Percentiles rank a stretch among this genome's conserved stretches.
phyloP scores from a whole-genome alignment of 2,329 filamentous ascomycete genomes.

The Capronia coronata region DNA sequence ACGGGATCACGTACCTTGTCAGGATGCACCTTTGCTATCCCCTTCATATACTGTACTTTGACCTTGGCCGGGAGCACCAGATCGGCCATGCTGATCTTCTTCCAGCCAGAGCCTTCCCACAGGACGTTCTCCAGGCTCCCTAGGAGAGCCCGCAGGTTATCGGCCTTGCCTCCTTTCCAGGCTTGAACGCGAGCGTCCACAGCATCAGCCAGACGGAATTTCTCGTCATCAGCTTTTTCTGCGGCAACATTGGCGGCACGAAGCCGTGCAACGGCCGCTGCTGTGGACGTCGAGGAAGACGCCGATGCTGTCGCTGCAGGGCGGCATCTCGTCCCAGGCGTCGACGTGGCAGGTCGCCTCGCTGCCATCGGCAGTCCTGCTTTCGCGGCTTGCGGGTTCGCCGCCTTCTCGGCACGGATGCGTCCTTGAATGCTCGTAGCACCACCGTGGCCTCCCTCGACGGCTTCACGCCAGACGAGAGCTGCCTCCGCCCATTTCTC shows the following conservation, averaged over 20 bases:
- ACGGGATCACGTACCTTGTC: conserved; percentile 68
- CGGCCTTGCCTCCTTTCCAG: conserved; percentile 87
- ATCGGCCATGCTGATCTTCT: conserved; percentile 91
- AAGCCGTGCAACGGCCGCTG: conserved; percentile 74
- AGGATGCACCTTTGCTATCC: conserved; percentile 95
- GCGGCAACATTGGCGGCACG: conserved; percentile 79
- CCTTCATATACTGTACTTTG: conserved; percentile 98
- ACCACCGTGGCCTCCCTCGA: conserved; percentile 81
- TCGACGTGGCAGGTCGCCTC: conserved; percentile 10
- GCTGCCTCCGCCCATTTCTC: conserved; percentile 87
- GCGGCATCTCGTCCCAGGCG: conserved; percentile 58
- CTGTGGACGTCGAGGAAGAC: conserved; percentile 33
- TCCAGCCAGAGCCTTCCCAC: conserved; percentile 91
- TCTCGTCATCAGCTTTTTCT: conserved; percentile 83
- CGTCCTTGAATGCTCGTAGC: conserved; percentile 75
- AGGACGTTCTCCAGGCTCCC: conserved; percentile 82
- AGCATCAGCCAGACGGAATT: conserved; percentile 77
- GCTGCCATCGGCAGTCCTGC: conserved; percentile 35
- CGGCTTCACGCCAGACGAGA: conserved; percentile 70
- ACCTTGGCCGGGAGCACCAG: conserved; percentile 88
- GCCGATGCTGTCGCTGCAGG: conserved; percentile 27
- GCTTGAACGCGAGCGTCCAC: conserved; percentile 71
- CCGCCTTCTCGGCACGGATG: conserved; percentile 83
- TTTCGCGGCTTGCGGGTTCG: conserved; percentile 54
- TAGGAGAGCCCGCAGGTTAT: conserved; percentile 82